A percentile compares a stretch with the other conserved stretches of the same genome.
Evolutionary conservation across 345 rosid genomes (phyloP).

Genomic region (Garcia nutans): DNA sequence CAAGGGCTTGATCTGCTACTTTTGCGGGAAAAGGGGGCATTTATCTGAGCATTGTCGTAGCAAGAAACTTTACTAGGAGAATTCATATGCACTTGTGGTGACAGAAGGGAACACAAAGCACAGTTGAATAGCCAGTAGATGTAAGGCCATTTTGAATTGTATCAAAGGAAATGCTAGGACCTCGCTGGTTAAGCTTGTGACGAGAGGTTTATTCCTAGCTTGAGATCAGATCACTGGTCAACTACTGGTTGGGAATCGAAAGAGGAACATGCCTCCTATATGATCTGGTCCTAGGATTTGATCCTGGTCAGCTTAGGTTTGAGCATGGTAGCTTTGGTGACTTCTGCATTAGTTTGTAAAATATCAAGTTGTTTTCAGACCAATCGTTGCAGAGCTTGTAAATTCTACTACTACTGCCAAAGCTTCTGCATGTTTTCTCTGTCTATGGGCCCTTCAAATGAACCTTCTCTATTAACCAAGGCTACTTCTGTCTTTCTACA

Average conservation of each 20-base stretch:
- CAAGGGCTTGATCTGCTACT: slow-evolving; percentile 37
- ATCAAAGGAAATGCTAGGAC: background rate
- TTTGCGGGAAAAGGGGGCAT: slow-evolving; percentile 74
- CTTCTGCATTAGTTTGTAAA: background rate
- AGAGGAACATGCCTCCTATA: too few relatives aligned
- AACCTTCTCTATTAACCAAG: too few relatives aligned
- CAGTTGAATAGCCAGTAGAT: slow-evolving; percentile 5
- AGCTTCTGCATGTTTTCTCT: too few relatives aligned
- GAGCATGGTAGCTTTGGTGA: background rate
- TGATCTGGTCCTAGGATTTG: too few relatives aligned
- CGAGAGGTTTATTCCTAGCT: background rate
- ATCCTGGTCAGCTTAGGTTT: too few relatives aligned
- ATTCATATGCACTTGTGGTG: slow-evolving; percentile 16
- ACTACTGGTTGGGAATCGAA: too few relatives aligned
- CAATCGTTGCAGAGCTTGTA: background rate
- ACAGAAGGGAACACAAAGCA: slow-evolving; percentile 20
- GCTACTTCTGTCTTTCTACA: too few relatives aligned
- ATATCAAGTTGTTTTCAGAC: background rate
- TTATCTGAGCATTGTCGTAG: slow-evolving; percentile 43
- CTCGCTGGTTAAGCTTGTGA: background rate
- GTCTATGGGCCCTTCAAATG: too few relatives aligned
- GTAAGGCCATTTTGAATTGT: background rate
- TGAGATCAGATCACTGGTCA: too few relatives aligned
- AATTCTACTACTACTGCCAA: too few relatives aligned
- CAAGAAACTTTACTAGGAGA: slow-evolving; percentile 27